Conservation (phyloP, 345 rosid species). For the Syzygium oleosum region DNA sequence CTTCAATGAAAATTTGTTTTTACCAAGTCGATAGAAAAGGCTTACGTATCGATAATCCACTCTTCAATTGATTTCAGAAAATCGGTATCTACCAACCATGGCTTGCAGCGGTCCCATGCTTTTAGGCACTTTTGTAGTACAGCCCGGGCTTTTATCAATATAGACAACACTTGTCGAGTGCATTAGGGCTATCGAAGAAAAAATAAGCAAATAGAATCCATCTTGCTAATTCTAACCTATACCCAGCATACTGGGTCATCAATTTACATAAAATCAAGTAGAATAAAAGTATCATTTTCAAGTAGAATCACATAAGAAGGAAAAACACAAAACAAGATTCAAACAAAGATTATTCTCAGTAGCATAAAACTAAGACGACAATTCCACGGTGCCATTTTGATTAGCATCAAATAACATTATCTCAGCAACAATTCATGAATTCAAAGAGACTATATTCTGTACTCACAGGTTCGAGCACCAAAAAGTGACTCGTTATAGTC, state of each 20-base stretch:
- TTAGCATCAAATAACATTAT: background rate
- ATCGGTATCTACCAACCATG: background rate
- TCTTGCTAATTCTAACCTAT: background rate
- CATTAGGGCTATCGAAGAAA: background rate
- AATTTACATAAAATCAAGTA: background rate
- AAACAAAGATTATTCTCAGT: background rate
- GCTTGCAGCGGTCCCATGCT: background rate
- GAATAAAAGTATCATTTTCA: background rate
- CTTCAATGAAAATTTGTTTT: background rate
- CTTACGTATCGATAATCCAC: background rate
- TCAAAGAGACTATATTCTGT: background rate
- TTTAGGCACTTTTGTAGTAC: background rate
- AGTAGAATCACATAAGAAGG: background rate
- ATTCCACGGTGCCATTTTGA: background rate
- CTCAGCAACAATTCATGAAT: background rate
- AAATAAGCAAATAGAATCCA: background rate
- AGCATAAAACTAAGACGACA: background rate
- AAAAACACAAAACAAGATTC: background rate
- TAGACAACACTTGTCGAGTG: background rate
- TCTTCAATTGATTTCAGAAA: background rate
- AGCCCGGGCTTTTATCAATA: background rate
- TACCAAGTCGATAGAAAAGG: background rate
- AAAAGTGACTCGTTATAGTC: conserved; percentile 40
- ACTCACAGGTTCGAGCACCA: conserved; percentile 74
- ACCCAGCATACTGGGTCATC: background rate